Evolutionary conservation across 164 flowering plant genomes (phyloP), one percentile per base, ranked within the genome.

Genomic region (Tetrastigma voinierianum): DNA sequence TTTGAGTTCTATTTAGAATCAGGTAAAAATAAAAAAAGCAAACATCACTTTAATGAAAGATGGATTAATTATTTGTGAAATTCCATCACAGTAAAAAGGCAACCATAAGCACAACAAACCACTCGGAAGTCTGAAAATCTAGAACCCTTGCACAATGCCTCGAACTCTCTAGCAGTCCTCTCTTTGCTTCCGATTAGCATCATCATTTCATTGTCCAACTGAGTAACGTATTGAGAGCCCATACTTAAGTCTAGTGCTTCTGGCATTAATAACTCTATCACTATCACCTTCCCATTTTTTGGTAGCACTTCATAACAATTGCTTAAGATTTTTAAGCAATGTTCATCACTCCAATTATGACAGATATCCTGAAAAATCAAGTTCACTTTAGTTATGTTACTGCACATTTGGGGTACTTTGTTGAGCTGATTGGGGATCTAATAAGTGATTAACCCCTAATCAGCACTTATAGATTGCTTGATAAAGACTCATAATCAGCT

Each of bases 61-160:
- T 25, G 40, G 40, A 25, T 4, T n/a, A 7, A 25, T 25, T 51
- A 63, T 52, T 57, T 65, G 14, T 43, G n/a, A 32, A 65, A 54
- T 45, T 65, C 67, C 25, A 65, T 65, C 2, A 54, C 60, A 2
- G 49, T 60, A 25, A 24, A 43, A 11, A 12, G 40, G 0, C 40
- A 13, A 55, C 16, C 9, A 23, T 19, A 1, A 44, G 51, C 68
- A 17, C 32, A 25, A 20, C 12, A 47, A 16, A 17, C 46, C n/a
- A 69, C 61, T n/a, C 61, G 25, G 56, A 66, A 66, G 1, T 17
- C 21, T 14, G 43, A 19, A 47, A 66, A 66, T 23, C 69, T 55
- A 46, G 46, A 46, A n/a, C 23, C 46, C 18, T 54, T 46, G 62
- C 69, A 43, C 54, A 66, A 16, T 16, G 14, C 23, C 43, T 57